Conservation (phyloP, 768 basidiomycete genomes). For the Crassisporium funariophilum region DNA sequence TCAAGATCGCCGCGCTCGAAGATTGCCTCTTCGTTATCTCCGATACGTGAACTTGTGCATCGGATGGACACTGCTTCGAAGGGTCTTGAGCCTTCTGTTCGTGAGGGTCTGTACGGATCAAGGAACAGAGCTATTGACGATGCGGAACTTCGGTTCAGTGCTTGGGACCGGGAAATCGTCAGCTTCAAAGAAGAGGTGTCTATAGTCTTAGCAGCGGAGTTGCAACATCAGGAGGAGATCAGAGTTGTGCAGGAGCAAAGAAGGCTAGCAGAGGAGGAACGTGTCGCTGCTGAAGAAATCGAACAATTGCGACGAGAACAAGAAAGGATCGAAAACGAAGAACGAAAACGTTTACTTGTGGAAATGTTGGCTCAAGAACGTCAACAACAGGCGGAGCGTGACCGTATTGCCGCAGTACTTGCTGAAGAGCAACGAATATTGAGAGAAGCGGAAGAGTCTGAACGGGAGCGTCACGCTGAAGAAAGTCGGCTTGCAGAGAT, state of each 20-base stretch:
- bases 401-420: constrained; percentile 22
- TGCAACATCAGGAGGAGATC: constrained; percentile 39
- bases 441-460: constrained; percentile 27
- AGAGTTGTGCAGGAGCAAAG: constrained; percentile 35
- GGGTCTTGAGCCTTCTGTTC: constrained; percentile 43
- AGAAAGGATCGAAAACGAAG: constrained; percentile 29
- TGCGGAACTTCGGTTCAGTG: constrained; percentile 46
- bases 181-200: constrained; percentile 41
- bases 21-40: constrained; percentile 47
- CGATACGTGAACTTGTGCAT: constrained; percentile 55
- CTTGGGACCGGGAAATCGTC: constrained; percentile 49
- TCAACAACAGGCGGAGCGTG: constrained; percentile 30
- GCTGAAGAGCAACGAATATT: constrained; percentile 31
- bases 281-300: constrained; percentile 36
- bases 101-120: constrained; percentile 49
- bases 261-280: constrained; percentile 37
- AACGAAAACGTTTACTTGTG: constrained; percentile 28
- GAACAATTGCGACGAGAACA: constrained; percentile 37
- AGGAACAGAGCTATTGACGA: constrained; percentile 55
- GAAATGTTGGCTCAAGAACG: constrained; percentile 31
- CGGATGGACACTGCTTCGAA: constrained; percentile 54
- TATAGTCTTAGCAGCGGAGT: constrained; percentile 45
- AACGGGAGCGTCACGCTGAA: constrained; percentile 25
- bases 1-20: constrained; percentile 14
- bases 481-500: constrained; percentile 18